Evolutionary conservation across 208 protist species (phyloP).

Genomic region (Acanthamoeba healyi): DNA sequence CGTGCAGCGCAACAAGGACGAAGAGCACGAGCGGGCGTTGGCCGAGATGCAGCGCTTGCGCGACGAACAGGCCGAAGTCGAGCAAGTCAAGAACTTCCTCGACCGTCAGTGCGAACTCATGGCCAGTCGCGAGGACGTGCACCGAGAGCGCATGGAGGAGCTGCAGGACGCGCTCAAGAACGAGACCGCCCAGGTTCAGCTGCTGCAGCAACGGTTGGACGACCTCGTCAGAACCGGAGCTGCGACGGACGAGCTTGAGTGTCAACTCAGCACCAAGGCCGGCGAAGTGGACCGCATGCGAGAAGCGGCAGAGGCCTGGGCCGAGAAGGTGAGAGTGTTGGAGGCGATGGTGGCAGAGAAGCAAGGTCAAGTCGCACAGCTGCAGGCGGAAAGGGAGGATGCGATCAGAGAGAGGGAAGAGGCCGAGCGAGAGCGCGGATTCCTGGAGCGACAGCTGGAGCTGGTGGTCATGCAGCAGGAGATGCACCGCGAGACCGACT

Average conservation of each 20-base stretch:
- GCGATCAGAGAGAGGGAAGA: not conserved
- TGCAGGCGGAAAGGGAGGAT: not conserved
- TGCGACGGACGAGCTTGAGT: no score
- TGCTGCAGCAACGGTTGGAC: no score
- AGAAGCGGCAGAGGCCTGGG: no score
- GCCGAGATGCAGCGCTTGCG: not conserved
- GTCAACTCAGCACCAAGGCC: no score
- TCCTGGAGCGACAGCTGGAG: slow-evolving; percentile 31
- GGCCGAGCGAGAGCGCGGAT: not conserved
- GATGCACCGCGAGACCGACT: slow-evolving; percentile 18
- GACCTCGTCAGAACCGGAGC: no score
- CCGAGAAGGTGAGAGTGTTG: not conserved
- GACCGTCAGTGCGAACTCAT: not conserved
- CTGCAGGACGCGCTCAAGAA: not conserved
- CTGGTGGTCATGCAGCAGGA: not conserved
- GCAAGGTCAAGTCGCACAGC: not conserved
- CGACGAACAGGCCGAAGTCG: not conserved
- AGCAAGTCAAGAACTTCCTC: not conserved
- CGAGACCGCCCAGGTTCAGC: not conserved
- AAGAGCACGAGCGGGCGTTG: not conserved
- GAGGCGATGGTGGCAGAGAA: no score
- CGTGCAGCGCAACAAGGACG: not conserved
- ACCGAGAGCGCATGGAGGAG: not conserved
- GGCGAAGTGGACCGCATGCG: not conserved
- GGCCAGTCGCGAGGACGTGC: not conserved